Percentiles rank a stretch among this genome's conserved stretches.
Evolutionary conservation across 306 rosid genomes (phyloP).

Genomic region (Prunus kanzakura): DNA sequence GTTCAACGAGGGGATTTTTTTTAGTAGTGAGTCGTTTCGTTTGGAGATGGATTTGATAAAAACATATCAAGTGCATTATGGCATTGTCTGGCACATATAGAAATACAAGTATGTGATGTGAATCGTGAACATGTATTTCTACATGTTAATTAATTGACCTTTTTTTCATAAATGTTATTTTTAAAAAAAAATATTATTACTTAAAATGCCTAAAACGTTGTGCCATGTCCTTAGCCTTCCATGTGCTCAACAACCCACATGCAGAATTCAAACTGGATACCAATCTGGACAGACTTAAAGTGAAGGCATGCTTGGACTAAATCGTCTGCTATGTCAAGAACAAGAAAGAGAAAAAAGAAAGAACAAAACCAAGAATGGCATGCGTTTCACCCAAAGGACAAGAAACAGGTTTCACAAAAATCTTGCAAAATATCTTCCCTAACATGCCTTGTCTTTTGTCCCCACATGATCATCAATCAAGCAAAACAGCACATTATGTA

Average conservation of each 20-base stretch:
- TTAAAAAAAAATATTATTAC: no score
- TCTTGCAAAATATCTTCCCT: neutral
- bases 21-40: no score
- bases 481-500: neutral
- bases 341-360: neutral
- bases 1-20: no score
- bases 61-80: neutral
- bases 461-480: neutral
- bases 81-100: no score
- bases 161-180: neutral
- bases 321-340: neutral
- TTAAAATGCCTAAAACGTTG: neutral
- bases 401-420: neutral
- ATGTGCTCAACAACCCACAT: neutral
- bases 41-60: neutral
- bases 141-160: neutral
- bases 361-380: neutral
- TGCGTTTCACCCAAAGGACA: neutral
- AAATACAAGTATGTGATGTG: no score
- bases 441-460: neutral
- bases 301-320: conserved; percentile 7
- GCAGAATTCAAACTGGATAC: neutral
- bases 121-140: no score
- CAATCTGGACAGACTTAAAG: neutral
- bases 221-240: neutral